Evolutionary conservation across 371 early-diverging fungal species (phyloP).

Genomic region (Chytridium lagenaria): DNA sequence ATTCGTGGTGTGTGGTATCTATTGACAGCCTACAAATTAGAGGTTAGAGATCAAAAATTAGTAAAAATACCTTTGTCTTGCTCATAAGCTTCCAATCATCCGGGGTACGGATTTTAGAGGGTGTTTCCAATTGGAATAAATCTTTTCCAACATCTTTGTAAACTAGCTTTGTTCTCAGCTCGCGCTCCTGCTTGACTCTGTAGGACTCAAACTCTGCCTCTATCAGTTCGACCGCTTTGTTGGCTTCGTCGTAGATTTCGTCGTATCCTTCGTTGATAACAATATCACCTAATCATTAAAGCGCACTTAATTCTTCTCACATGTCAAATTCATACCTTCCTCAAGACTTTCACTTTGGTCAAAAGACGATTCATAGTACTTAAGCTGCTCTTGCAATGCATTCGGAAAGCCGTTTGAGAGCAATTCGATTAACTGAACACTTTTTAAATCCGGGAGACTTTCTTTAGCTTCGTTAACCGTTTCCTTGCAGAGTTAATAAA

Average conservation of each 20-base stretch:
- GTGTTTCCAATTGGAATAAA: conserved; percentile 92
- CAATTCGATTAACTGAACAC: conserved; percentile 31
- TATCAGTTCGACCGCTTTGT: conserved; percentile 58
- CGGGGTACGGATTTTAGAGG: conserved; percentile 78
- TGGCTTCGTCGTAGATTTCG: conserved; percentile 73
- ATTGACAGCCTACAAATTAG: conserved; percentile 64
- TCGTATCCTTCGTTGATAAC: conserved; percentile 79
- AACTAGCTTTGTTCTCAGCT: conserved; percentile 49
- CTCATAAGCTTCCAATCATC: conserved; percentile 78
- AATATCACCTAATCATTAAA: conserved; percentile 54
- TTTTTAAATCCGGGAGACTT: conserved; percentile 26
- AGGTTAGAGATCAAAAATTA: background rate
- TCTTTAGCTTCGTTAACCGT: conserved; percentile 35
- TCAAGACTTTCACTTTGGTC: conserved; percentile 53
- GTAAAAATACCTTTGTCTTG: conserved; percentile 69
- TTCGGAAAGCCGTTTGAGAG: conserved; percentile 28
- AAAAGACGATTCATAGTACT: conserved; percentile 74
- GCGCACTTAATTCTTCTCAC: no score
- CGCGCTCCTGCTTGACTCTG: conserved; percentile 64
- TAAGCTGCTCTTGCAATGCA: conserved; percentile 47
- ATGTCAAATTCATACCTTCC: conserved; percentile 58
- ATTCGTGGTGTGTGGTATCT: conserved; percentile 88
- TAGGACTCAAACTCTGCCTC: conserved; percentile 72
- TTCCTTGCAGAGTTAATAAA: conserved; percentile 16
- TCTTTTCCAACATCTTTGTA: conserved; percentile 97